phyloP scores from a whole-genome alignment of 1,139 yeast species.

The Blastobotrys buckinghamii region DNA sequence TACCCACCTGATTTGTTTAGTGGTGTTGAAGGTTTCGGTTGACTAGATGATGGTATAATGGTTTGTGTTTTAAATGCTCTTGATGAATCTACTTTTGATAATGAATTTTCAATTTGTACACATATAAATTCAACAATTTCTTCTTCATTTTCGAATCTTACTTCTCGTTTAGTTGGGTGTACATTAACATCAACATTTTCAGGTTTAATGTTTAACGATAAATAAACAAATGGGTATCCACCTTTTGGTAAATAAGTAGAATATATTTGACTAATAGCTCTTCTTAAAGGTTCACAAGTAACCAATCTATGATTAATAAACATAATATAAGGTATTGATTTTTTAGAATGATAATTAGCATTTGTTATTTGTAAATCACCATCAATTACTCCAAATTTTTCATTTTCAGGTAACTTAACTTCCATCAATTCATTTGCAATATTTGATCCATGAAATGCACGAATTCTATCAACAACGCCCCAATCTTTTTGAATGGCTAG shows the following conservation, averaged over 20 bases:
- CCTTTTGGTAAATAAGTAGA: conserved; percentile 73
- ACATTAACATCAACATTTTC: conserved; percentile 81
- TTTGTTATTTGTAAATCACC: conserved; percentile 63
- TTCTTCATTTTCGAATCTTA: conserved; percentile 77
- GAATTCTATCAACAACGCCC: conserved; percentile 53
- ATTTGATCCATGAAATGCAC: conserved; percentile 64
- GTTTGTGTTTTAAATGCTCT: conserved; percentile 67
- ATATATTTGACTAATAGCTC: conserved; percentile 64
- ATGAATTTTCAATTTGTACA: conserved; percentile 41
- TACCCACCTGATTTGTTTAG: not conserved
- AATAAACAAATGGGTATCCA: conserved; percentile 68
- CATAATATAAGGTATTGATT: conserved; percentile 60
- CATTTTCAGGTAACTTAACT: conserved; percentile 23
- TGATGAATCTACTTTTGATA: conserved; percentile 60
- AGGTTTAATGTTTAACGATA: conserved; percentile 61
- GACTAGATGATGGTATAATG: conserved; percentile 31
- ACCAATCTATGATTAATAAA: conserved; percentile 85
- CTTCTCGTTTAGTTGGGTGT: conserved; percentile 95
- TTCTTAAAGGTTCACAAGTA: conserved; percentile 68
- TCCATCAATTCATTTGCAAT: conserved; percentile 62
- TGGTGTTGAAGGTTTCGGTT: not conserved
- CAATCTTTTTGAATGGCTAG: conserved; percentile 20
- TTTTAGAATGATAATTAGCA: conserved; percentile 67
- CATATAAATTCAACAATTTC: conserved; percentile 69
- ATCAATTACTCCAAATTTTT: conserved; percentile 11